Percentiles rank a stretch among this genome's conserved stretches.
Conservation (phyloP, 345 rosid genomes). For the Lepidium didymum region DNA sequence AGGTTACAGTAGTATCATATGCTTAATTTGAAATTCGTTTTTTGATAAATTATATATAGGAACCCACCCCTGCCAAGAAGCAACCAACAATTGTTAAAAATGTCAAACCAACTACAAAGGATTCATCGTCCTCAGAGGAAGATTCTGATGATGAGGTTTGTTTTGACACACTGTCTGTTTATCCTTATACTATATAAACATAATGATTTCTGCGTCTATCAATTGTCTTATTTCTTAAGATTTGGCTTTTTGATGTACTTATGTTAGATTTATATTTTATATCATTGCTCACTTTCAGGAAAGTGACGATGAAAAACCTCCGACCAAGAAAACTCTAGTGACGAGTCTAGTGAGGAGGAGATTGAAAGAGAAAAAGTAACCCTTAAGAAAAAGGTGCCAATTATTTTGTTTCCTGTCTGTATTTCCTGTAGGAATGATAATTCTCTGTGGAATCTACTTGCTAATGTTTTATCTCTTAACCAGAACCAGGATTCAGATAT, state of each 20-base stretch:
- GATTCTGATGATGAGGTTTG: conserved; percentile 19
- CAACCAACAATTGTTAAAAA: conserved; percentile 17
- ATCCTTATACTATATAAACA: not conserved
- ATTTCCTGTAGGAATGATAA: not conserved
- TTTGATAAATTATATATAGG: conserved; percentile 5
- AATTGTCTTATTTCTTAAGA: not conserved
- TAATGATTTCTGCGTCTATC: not conserved
- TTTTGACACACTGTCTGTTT: not conserved
- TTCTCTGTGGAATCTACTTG: not conserved
- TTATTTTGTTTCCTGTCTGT: not conserved
- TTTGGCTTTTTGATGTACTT: not conserved
- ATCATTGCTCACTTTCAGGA: conserved; percentile 8
- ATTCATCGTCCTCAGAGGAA: conserved; percentile 23
- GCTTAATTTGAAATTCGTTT: not conserved
- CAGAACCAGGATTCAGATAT: conserved; percentile 32
- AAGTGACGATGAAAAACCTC: conserved; percentile 26
- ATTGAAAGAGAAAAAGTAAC: conserved; percentile 43
- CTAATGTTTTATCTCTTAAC: not conserved
- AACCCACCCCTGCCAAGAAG: conserved; percentile 16
- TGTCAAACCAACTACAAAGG: conserved; percentile 25
- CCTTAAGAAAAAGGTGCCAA: conserved; percentile 42
- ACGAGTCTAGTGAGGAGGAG: conserved; percentile 34
- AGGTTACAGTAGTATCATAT: not conserved
- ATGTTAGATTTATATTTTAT: not conserved
- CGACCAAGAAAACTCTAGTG: conserved; percentile 36